Evolutionary conservation across 2,329 filamentous ascomycete genomes (phyloP).

Genomic region (Tolypocladium endophyticum): DNA sequence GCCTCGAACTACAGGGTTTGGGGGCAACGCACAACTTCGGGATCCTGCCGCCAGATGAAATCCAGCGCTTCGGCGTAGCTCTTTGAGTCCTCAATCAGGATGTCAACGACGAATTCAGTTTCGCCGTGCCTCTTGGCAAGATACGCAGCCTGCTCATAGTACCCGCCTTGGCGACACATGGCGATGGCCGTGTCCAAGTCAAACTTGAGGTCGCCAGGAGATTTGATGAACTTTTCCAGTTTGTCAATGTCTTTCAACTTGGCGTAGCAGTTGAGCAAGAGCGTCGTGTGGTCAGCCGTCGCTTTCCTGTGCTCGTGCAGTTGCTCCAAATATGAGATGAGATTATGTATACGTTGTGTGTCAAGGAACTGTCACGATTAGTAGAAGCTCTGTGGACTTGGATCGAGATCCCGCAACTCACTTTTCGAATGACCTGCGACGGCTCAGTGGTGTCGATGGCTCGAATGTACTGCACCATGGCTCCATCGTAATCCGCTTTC

Average conservation of each 20-base stretch:
- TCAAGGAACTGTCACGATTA: constrained; percentile 63
- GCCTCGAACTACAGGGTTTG: fast-evolving
- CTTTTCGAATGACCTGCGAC: constrained; percentile 90
- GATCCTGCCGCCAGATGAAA: constrained; percentile 82
- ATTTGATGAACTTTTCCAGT: constrained; percentile 92
- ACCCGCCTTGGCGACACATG: constrained; percentile 95
- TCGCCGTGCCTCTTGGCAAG: constrained; percentile 90
- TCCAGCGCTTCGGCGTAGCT: constrained; percentile 79
- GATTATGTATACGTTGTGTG: constrained; percentile 92
- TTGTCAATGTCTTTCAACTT: constrained; percentile 97
- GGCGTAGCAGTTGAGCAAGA: constrained; percentile 93
- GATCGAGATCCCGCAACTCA: constrained; percentile 20
- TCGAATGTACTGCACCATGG: constrained; percentile 97
- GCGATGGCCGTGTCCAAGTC: constrained; percentile 93
- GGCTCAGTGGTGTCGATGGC: constrained; percentile 95
- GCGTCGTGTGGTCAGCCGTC: constrained; percentile 87
- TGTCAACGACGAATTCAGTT: constrained; percentile 87
- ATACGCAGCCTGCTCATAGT: constrained; percentile 93
- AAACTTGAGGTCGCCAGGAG: constrained; percentile 87
- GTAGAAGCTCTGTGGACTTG: neutral
- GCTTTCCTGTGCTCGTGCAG: constrained; percentile 89
- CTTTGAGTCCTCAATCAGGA: constrained; percentile 90
- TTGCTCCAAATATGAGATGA: constrained; percentile 95
- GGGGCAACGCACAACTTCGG: constrained; percentile 50
- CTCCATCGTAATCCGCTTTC: constrained; percentile 89